Evolutionary conservation across 768 basidiomycete genomes (phyloP).

Genomic region (Termitomyces sp.): DNA sequence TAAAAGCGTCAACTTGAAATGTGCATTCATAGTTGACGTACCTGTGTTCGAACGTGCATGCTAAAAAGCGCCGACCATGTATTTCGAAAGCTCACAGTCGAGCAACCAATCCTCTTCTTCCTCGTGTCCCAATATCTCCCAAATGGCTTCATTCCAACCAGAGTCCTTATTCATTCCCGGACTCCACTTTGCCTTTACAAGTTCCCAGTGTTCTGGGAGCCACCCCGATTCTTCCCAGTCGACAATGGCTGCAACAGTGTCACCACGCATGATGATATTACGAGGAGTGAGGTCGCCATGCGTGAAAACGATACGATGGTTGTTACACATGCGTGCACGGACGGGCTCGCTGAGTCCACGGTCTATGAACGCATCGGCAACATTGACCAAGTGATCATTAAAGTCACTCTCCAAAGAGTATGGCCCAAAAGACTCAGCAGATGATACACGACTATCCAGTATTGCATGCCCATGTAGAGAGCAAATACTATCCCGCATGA

Average conservation of each 20-base stretch:
- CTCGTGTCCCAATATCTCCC: constrained; percentile 7
- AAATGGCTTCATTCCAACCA: constrained; percentile 11
- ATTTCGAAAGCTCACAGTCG: constrained; percentile 9
- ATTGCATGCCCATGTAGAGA: constrained; percentile 10
- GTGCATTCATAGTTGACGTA: not conserved
- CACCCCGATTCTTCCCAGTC: constrained; percentile 35
- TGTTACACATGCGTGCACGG: constrained; percentile 5
- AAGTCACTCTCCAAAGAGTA: constrained; percentile 7
- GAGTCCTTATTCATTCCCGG: constrained; percentile 7
- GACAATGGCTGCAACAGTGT: constrained; percentile 26
- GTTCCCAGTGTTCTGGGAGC: constrained; percentile 35
- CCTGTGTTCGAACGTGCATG: not conserved
- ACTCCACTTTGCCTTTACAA: constrained; percentile 12
- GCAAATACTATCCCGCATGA: not conserved
- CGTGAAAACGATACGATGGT: constrained; percentile 25
- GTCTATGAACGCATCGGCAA: constrained; percentile 8
- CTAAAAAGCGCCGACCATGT: constrained; percentile 11
- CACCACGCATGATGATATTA: constrained; percentile 37
- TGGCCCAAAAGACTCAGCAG: constrained; percentile 1
- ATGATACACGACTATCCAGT: constrained; percentile 8
- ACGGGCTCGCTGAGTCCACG: constrained; percentile 7
- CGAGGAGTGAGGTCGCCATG: constrained; percentile 42
- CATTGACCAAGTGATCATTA: constrained; percentile 10
- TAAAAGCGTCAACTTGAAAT: not conserved
- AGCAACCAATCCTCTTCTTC: constrained; percentile 10